Evolutionary conservation across 208 protist species (phyloP), one percentile per base, ranked within the genome.

Genomic region (Leishmania arabica): DNA sequence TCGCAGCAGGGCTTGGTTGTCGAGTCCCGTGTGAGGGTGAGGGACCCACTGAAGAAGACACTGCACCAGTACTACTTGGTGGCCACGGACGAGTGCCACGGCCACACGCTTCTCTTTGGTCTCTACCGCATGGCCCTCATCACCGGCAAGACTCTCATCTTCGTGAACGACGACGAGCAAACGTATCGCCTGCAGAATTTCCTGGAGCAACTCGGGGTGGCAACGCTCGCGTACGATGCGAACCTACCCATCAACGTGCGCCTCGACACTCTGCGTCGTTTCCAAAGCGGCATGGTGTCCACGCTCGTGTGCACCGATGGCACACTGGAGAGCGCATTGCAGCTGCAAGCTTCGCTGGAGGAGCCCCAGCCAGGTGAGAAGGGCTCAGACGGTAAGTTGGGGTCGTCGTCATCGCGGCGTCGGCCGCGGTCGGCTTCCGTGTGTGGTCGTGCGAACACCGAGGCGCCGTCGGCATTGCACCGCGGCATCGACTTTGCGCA

Each of bases 401-500:
- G 56, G 34, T 53, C 70, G 19, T 3, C 77, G 71, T 60, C 76
- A 34, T 65, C 77, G 72, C 77, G 77, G 65, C 82, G 82, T 21
- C 75, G 81, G 37, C 7, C 51, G 27, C 34, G 75, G n/a, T 64
- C 51, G 27, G 24, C 34, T 53, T 62, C 76, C 5, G 34, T n/a
- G 49, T 34, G 49, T 47, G 60, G n/a, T 51, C 34, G 1, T 60
- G 51, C 54, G 62, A 85, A 56, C 53, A 81, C 80, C 34, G 83
- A 86, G 74, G 80, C 78, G 31, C 83, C 86, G 74, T 95, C 90
- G 1, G 89, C 92, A 13, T 84, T 99, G 15, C 93, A 98, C 47
- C 96, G 98, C 75, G 98, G 98, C 80, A 95, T 99, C 77, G 99
- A 99, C 90, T 99, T 99, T 84, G 80, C 90, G 49, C 92, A 99